Conservation (phyloP, 441 rosid genomes). For the Geranium incanum region DNA sequence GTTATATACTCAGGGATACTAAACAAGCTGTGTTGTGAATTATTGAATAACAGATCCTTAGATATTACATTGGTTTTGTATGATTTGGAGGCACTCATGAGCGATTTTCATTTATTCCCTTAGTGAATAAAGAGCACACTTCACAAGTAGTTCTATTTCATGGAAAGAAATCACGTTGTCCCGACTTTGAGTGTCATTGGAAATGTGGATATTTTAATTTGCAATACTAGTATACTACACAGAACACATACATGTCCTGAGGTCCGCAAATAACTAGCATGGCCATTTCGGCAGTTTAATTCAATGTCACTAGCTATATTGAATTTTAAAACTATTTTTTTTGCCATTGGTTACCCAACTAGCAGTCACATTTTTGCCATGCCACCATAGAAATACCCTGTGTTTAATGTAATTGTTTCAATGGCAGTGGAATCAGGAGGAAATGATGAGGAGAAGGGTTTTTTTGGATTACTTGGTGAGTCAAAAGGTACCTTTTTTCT, state of each 20-base stretch:
- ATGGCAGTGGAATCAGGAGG: slow-evolving; percentile 36
- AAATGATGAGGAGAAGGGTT: slow-evolving; percentile 36
- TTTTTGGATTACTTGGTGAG: slow-evolving; percentile 31
- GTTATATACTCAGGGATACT: background rate
- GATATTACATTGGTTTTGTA: background rate
- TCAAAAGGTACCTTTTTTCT: slow-evolving; percentile 37
- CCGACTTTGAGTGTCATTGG: background rate
- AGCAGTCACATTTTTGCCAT: background rate
- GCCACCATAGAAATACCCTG: background rate
- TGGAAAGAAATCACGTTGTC: too few relatives aligned
- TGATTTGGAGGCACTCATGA: background rate
- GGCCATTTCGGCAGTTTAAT: background rate
- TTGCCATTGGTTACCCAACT: background rate
- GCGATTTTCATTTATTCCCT: background rate
- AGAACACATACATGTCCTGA: background rate
- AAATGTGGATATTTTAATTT: background rate
- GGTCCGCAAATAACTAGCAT: background rate
- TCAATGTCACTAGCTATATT: background rate
- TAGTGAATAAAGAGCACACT: background rate
- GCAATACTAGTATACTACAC: background rate
- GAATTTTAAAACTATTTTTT: background rate
- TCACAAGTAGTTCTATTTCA: background rate
- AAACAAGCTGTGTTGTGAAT: background rate
- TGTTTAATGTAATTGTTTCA: background rate
- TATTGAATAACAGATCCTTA: background rate